Evolutionary conservation across 768 basidiomycete genomes (phyloP).

Genomic region (Chalciporus sphaerocephalus): DNA sequence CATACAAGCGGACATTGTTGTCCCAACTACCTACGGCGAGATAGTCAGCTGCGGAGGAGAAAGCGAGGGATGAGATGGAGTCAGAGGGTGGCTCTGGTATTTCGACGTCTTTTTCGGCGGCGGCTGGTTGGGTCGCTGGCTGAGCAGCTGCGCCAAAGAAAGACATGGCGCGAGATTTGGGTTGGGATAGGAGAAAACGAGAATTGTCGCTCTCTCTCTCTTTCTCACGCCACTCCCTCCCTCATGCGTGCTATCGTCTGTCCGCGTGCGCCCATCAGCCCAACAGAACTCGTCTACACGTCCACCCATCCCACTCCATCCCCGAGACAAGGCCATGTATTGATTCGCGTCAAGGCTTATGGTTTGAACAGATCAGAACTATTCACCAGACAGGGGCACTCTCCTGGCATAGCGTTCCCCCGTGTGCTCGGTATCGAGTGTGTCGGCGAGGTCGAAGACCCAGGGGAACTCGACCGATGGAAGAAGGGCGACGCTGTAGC

Average conservation of each 20-base stretch:
- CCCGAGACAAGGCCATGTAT: no score
- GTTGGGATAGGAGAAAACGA: background rate
- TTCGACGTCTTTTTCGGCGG: constrained; percentile 74
- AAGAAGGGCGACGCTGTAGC: constrained; percentile 15
- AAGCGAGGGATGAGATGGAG: constrained; percentile 80
- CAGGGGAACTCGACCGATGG: constrained; percentile 21
- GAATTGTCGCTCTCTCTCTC: background rate
- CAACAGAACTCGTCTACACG: no score
- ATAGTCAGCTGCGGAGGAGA: constrained; percentile 82
- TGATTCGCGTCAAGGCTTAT: no score
- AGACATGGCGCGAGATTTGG: constrained; percentile 32
- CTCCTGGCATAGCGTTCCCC: constrained; percentile 21
- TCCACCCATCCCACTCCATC: no score
- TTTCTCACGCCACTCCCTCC: constrained; percentile 30
- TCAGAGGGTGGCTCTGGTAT: constrained; percentile 78
- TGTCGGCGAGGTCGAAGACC: constrained; percentile 27
- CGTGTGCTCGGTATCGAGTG: constrained; percentile 23
- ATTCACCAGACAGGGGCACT: constrained; percentile 2
- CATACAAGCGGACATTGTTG: constrained; percentile 91
- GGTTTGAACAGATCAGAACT: no score
- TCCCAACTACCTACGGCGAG: constrained; percentile 94
- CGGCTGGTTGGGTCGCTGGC: constrained; percentile 34
- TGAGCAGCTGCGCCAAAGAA: constrained; percentile 38
- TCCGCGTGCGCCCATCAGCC: no score
- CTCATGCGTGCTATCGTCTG: constrained; percentile 13